These are phyloP conservation scores for Scenedesmus sp. DNA, from an alignment of 163 green algal species.

Conservation along the genomic window DNA sequence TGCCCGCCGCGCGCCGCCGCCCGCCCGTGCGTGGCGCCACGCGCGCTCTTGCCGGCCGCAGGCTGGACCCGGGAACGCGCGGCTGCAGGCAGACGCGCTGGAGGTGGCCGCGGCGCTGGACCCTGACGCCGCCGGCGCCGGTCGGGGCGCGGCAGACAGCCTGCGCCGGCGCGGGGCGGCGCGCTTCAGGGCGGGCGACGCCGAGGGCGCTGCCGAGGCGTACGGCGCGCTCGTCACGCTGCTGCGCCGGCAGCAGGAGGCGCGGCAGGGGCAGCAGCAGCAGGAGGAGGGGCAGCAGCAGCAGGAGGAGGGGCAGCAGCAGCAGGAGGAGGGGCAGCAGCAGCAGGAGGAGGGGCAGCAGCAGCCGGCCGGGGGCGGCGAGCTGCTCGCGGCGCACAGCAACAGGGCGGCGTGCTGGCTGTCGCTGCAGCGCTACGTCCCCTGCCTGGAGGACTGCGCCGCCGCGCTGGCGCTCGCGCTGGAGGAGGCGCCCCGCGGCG, in stretches of 20 bases:
- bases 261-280: background rate
- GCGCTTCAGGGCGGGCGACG: conserved; percentile 36
- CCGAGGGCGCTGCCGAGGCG: conserved; percentile 20
- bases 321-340: background rate
- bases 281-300: background rate
- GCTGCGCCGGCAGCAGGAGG: conserved; percentile 24
- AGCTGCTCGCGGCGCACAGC: conserved; percentile 14
- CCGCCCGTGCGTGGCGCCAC: too few relatives aligned
- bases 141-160: background rate
- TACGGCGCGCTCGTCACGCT: conserved; percentile 11
- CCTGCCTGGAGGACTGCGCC: conserved; percentile 21
- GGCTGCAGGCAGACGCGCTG: conserved; percentile 18
- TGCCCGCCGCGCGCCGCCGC: too few relatives aligned
- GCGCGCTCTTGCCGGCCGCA: too few relatives aligned
- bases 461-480: background rate
- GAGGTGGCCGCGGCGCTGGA: conserved; percentile 14
- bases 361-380: too few relatives aligned
- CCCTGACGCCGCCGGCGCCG: background rate
- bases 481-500: background rate
- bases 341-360: conserved; percentile 13
- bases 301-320: background rate
- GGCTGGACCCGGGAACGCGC: conserved; percentile 21
- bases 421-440: conserved; percentile 11
- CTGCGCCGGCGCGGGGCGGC: conserved; percentile 20
- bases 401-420: conserved; percentile 43